Evolutionary conservation across 345 rosid genomes (phyloP).

Genomic region (Citrus trifoliata): DNA sequence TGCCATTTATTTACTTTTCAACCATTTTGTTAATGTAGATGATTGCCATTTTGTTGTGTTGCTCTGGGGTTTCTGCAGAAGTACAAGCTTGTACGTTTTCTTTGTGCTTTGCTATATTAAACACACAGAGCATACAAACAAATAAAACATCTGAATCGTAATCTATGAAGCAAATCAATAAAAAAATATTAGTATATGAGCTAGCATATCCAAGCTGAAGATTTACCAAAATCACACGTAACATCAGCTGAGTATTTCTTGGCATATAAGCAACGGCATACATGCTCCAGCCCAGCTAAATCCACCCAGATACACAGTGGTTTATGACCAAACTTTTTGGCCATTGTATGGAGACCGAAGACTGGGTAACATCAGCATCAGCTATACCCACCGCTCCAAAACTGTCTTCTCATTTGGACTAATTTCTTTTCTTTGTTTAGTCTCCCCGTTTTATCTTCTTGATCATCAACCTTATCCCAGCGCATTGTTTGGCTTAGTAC

Average conservation of each 20-base stretch:
- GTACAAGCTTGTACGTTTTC: conserved; percentile 6
- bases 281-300: neutral
- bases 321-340: neutral
- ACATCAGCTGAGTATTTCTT: neutral
- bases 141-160: neutral
- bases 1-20: neutral
- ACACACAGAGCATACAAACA: conserved; percentile 2
- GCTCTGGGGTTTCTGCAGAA: neutral
- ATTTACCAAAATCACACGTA: neutral
- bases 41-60: neutral
- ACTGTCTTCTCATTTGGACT: neutral
- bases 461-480: neutral
- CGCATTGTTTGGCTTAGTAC: neutral
- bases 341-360: neutral
- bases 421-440: neutral
- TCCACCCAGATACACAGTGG: neutral
- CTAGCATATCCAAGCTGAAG: neutral
- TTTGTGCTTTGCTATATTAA: neutral
- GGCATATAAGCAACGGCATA: neutral
- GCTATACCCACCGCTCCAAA: neutral
- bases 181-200: neutral
- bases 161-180: neutral
- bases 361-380: neutral
- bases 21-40: neutral
- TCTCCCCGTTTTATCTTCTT: neutral